Evolutionary conservation across 371 early-diverging fungal genomes (phyloP).

Genomic region (Zychaea mexicana): DNA sequence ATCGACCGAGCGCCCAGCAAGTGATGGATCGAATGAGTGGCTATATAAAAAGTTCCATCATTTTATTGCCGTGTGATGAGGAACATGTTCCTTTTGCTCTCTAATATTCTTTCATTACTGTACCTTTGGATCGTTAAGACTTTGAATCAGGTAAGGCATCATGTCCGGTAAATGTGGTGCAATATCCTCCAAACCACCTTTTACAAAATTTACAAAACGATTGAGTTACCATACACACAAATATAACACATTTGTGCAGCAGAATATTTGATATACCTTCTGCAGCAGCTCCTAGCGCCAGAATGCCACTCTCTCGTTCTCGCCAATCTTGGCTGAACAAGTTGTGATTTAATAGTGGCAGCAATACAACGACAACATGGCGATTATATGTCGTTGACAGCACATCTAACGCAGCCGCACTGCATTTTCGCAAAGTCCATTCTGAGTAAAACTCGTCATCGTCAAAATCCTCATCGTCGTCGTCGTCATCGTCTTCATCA

Average conservation of each 20-base stretch:
- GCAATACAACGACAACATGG: slow-evolving; percentile 70
- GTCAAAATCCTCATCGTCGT: slow-evolving; percentile 86
- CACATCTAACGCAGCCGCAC: slow-evolving; percentile 92
- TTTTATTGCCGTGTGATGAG: slow-evolving; percentile 10
- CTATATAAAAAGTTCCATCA: slow-evolving; percentile 31
- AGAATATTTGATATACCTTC: slow-evolving; percentile 59
- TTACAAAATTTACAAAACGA: not conserved
- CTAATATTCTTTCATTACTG: slow-evolving; percentile 1
- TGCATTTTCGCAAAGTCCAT: slow-evolving; percentile 97
- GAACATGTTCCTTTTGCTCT: slow-evolving; percentile 1
- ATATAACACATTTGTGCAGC: not conserved
- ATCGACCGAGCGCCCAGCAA: slow-evolving; percentile 96
- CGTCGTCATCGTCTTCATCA: slow-evolving; percentile 67
- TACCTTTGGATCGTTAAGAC: slow-evolving; percentile 78
- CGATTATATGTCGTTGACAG: slow-evolving; percentile 79
- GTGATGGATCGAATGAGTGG: slow-evolving; percentile 91
- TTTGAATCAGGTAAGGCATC: slow-evolving; percentile 77
- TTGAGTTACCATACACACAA: too few species aligned
- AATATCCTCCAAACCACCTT: slow-evolving; percentile 77
- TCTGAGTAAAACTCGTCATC: slow-evolving; percentile 87
- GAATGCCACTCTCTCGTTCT: slow-evolving; percentile 87
- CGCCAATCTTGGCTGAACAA: slow-evolving; percentile 86
- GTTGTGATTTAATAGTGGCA: slow-evolving; percentile 80
- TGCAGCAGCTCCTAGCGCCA: slow-evolving; percentile 95
- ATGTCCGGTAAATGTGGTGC: slow-evolving; percentile 84